Conservation (phyloP, 805 yeast species). For the Yarrowia keelungensis region DNA sequence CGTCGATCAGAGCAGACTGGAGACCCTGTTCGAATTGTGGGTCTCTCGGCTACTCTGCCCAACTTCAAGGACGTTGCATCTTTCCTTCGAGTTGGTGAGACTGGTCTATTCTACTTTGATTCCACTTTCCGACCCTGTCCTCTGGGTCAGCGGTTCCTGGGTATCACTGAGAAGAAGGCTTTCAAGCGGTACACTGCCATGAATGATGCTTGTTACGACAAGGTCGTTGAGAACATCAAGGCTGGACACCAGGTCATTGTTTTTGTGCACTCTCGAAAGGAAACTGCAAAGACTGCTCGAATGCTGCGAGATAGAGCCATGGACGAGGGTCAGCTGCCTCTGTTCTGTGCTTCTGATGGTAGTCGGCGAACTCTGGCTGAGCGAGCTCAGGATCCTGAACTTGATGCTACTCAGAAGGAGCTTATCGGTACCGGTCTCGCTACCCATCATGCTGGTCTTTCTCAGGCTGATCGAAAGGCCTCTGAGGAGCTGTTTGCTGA, state of each 20-base stretch:
- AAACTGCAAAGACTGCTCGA: slow-evolving; percentile 82
- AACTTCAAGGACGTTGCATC: slow-evolving; percentile 85
- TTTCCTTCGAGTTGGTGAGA: slow-evolving; percentile 71
- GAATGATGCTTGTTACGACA: slow-evolving; percentile 90
- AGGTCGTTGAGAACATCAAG: slow-evolving; percentile 60
- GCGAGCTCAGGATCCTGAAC: slow-evolving; percentile 59
- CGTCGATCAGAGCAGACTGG: slow-evolving; percentile 56
- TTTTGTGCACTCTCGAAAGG: slow-evolving; percentile 94
- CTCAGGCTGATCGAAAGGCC: slow-evolving; percentile 71
- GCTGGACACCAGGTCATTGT: slow-evolving; percentile 80
- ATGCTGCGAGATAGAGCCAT: slow-evolving; percentile 68
- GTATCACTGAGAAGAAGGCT: slow-evolving; percentile 83
- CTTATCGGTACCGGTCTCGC: slow-evolving; percentile 78
- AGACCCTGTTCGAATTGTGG: slow-evolving; percentile 71
- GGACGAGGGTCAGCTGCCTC: slow-evolving; percentile 60
- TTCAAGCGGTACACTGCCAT: slow-evolving; percentile 78
- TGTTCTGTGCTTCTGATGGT: slow-evolving; percentile 47
- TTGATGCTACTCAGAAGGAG: slow-evolving; percentile 31
- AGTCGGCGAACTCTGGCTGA: slow-evolving; percentile 59
- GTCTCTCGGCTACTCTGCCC: slow-evolving; percentile 91
- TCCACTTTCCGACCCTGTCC: slow-evolving; percentile 91
- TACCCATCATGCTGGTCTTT: slow-evolving; percentile 90
- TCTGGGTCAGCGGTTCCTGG: slow-evolving; percentile 83
- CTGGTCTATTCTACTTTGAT: slow-evolving; percentile 81
- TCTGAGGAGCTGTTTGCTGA: slow-evolving; percentile 89